These are phyloP conservation scores for Phytophthora quininea DNA, from an alignment of 352 stramenopile species.

Conservation along the genomic window DNA sequence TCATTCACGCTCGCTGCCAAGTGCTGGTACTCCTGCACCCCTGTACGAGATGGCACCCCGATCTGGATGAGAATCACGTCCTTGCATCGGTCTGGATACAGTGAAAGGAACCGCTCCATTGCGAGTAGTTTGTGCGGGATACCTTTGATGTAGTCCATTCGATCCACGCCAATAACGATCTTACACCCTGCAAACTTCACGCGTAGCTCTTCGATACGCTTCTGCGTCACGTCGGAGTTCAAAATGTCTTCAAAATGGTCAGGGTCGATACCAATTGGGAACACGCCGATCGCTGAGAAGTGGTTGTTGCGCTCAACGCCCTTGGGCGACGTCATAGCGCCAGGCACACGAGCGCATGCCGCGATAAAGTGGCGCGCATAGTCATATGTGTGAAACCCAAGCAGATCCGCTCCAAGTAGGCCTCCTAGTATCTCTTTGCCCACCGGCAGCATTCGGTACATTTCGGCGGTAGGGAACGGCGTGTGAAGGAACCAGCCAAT, in stretches of 20 bases:
- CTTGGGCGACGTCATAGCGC: conserved; percentile 77
- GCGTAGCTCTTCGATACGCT: conserved; percentile 64
- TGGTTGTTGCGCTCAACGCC: conserved; percentile 83
- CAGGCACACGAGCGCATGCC: conserved; percentile 74
- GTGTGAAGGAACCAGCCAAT: conserved; percentile 92
- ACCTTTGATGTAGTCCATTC: conserved; percentile 90
- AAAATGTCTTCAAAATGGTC: conserved; percentile 82
- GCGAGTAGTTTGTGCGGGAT: conserved; percentile 88
- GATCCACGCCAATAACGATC: conserved; percentile 86
- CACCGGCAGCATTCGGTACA: conserved; percentile 86
- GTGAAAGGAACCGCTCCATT: conserved; percentile 85
- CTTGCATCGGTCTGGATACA: conserved; percentile 87
- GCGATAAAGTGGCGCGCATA: conserved; percentile 87
- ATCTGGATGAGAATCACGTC: conserved; percentile 95
- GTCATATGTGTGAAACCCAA: conserved; percentile 90
- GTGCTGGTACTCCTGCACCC: conserved; percentile 87
- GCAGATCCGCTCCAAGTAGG: conserved; percentile 77
- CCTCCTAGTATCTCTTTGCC: conserved; percentile 81
- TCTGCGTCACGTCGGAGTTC: conserved; percentile 50
- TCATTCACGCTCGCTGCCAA: conserved; percentile 86
- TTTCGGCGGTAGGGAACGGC: conserved; percentile 85
- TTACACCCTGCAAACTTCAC: conserved; percentile 75
- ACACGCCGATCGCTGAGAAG: conserved; percentile 83
- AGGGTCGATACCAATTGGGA: conserved; percentile 86
- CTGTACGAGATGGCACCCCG: conserved; percentile 88